Evolutionary conservation across 2,329 filamentous ascomycete genomes (phyloP), one percentile per base, ranked within the genome.

Genomic region (Exserohilum rostratum): DNA sequence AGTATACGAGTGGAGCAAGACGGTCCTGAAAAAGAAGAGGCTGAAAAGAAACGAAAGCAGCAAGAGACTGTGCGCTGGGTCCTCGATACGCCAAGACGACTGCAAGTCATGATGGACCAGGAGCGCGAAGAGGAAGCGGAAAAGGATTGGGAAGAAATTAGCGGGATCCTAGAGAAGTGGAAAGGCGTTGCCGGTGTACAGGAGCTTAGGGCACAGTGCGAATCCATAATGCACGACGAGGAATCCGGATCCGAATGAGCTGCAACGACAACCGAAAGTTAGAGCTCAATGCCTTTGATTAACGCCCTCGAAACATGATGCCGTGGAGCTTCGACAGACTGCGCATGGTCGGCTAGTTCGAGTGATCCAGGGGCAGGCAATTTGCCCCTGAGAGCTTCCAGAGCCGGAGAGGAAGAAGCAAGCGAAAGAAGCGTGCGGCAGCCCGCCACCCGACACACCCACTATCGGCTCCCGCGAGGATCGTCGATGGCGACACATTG

Each of bases 1-100:
- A 58, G 60, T 15, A 66, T 71, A 53, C 55, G 50, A 1, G 47
- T 68, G 9, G 60, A 70, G 17, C 54, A 57, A 29, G 67, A 69
- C 22, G 37, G 55, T 6, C 43, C 54, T 9, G 61, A 66, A 10
- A 54, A 50, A 0, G 55, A 58, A 6, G 53, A 55, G 20, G 76
- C 76, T 3, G 74, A 42, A 1, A 68, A 64, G 43, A 77, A 71
- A 61, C 62, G 67, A 55, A 74, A 67, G 47, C 74, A 82, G 60
- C 82, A 80, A 57, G 79, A 86, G 64, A 79, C 88, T 6, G 89
- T 88, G 4, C 77, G 77, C 52, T 86, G 87, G 77, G 86, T 86
- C 6, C 72, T 91, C 6, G 82, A 80, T 5, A 82, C 84, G 3
- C 88, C 88, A 35, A 81, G 80, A 30, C 79, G 83, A 62, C 69